These are phyloP conservation scores for Spirogloea muscicola DNA, from an alignment of 139 green algal genomes.

Conservation along the genomic window DNA sequence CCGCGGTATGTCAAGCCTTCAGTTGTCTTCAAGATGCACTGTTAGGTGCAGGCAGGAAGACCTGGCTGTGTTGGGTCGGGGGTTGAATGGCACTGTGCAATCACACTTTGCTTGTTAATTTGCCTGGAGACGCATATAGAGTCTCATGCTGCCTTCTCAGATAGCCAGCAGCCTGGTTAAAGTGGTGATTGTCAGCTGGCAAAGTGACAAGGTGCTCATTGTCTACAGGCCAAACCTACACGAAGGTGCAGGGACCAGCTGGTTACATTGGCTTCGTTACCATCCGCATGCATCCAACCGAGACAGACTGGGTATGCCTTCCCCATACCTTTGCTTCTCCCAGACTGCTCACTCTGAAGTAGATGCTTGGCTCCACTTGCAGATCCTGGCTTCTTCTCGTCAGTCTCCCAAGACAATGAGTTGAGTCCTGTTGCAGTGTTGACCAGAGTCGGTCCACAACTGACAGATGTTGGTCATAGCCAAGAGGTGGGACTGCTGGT, in stretches of 20 bases:
- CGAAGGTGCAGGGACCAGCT: constrained; percentile 34
- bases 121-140: neutral
- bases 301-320: constrained; percentile 39
- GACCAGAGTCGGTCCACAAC: no score
- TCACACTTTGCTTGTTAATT: neutral
- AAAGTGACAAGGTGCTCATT: neutral
- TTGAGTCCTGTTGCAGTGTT: no score
- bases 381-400: no score
- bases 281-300: constrained; percentile 31
- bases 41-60: neutral
- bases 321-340: no score
- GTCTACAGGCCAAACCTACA: constrained; percentile 33
- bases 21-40: neutral
- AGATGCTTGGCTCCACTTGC: no score
- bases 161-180: neutral
- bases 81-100: neutral
- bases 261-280: constrained; percentile 28
- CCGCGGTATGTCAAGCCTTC: constrained; percentile 25
- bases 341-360: no score
- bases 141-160: no score
- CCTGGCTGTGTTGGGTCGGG: neutral
- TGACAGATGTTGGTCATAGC: constrained; percentile 32
- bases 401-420: no score
- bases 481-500: constrained; percentile 35
- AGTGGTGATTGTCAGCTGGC: neutral